These are phyloP conservation scores for Diaporthe citrichinensis DNA, from an alignment of 2,329 filamentous ascomycete genomes.

Conservation along the genomic window DNA sequence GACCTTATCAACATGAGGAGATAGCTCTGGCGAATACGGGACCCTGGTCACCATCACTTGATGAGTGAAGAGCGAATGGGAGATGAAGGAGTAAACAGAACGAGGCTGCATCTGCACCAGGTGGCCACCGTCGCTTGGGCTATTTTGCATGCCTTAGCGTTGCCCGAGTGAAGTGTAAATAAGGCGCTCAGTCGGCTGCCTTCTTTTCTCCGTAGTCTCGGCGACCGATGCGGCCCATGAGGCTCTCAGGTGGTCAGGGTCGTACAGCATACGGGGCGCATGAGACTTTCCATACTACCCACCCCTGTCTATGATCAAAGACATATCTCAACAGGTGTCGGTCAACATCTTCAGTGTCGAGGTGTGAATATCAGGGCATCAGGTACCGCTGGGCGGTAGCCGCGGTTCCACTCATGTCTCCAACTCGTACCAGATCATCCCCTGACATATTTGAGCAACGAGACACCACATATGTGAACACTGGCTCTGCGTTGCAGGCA, in stretches of 20 bases:
- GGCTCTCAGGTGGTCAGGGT: conserved; percentile 26
- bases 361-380: neutral
- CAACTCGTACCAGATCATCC: conserved; percentile 32
- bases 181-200: conserved; percentile 10
- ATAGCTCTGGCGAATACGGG: conserved; percentile 8
- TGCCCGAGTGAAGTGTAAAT: conserved; percentile 18
- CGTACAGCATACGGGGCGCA: conserved; percentile 17
- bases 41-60: neutral
- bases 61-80: neutral
- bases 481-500: conserved; percentile 6
- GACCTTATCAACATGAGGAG: conserved; percentile 21
- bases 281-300: conserved; percentile 3
- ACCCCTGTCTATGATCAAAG: neutral
- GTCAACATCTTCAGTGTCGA: neutral
- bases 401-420: conserved; percentile 17
- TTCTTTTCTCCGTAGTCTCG: neutral
- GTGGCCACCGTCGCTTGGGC: neutral
- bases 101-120: conserved; percentile 7
- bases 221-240: conserved; percentile 23
- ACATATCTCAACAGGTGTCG: neutral
- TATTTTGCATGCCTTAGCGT: conserved; percentile 28
- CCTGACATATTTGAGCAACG: conserved; percentile 37
- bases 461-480: conserved; percentile 14
- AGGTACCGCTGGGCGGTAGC: neutral
- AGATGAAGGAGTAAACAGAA: neutral